Conservation (phyloP, 1,284 basidiomycete genomes). For the Pseudomicrostroma phylloplanum region DNA sequence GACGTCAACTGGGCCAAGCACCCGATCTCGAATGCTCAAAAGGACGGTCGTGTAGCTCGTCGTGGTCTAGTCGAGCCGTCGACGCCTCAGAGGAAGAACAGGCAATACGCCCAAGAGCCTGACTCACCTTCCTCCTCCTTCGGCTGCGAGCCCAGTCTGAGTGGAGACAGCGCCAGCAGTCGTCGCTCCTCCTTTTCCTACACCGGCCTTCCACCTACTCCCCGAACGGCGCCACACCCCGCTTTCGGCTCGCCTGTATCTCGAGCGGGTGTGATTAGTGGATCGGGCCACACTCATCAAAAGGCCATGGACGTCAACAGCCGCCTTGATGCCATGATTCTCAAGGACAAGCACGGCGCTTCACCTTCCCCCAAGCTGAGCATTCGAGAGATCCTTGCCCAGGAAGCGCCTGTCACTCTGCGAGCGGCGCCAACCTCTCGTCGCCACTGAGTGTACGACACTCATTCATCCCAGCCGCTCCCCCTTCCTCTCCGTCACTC, state of each 20-base stretch:
- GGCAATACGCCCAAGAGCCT: neutral
- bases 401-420: no score
- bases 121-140: constrained; percentile 6
- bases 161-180: constrained; percentile 19
- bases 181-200: constrained; percentile 32
- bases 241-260: neutral
- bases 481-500: no score
- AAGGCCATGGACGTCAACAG: constrained; percentile 1
- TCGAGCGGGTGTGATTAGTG: neutral
- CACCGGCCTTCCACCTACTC: constrained; percentile 36
- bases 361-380: no score
- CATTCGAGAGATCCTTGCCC: no score
- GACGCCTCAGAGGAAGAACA: neutral
- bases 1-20: constrained; percentile 16
- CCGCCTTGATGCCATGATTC: neutral
- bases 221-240: constrained; percentile 25
- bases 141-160: constrained; percentile 30
- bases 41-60: constrained; percentile 22
- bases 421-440: no score
- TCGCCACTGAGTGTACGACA: no score
- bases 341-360: neutral
- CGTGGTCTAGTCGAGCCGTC: neutral
- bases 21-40: constrained; percentile 14
- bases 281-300: neutral
- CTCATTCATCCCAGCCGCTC: no score